Evolutionary conservation across 495 filamentous ascomycete species (phyloP).

Genomic region (Neurospora pannonica): DNA sequence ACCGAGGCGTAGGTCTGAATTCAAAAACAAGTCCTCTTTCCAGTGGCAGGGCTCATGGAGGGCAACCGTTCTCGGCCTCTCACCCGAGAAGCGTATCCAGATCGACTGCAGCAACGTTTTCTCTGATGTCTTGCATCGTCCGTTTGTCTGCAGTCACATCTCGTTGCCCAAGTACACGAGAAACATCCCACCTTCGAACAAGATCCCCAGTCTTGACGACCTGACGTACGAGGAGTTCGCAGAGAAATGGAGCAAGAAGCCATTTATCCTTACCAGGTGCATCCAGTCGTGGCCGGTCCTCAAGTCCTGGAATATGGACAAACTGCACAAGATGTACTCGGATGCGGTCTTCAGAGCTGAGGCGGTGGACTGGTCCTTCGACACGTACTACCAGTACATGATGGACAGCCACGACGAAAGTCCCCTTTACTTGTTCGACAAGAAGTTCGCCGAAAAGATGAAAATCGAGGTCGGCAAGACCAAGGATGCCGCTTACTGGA

Average conservation of each 20-base stretch:
- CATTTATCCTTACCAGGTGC: constrained; percentile 83
- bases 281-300: constrained; percentile 78
- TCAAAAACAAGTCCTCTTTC: constrained; percentile 31
- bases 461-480: constrained; percentile 48
- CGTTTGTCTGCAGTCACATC: constrained; percentile 81
- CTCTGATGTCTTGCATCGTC: constrained; percentile 84
- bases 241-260: constrained; percentile 62
- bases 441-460: constrained; percentile 83
- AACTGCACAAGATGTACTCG: constrained; percentile 53
- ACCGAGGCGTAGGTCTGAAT: constrained; percentile 14
- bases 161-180: constrained; percentile 52
- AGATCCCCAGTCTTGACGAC: constrained; percentile 59
- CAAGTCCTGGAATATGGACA: constrained; percentile 59
- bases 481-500: constrained; percentile 59
- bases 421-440: constrained; percentile 89
- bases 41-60: constrained; percentile 84
- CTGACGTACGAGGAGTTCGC: constrained; percentile 68
- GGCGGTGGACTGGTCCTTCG: constrained; percentile 83
- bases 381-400: constrained; percentile 79
- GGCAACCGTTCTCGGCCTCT: constrained; percentile 62
- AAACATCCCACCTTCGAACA: constrained; percentile 63
- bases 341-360: constrained; percentile 74
- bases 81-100: constrained; percentile 33
- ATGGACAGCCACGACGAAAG: constrained; percentile 73
- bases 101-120: constrained; percentile 73